These are phyloP conservation scores for Rhynchosporium graminicola DNA, from an alignment of 2,329 filamentous ascomycete genomes.

Conservation along the genomic window DNA sequence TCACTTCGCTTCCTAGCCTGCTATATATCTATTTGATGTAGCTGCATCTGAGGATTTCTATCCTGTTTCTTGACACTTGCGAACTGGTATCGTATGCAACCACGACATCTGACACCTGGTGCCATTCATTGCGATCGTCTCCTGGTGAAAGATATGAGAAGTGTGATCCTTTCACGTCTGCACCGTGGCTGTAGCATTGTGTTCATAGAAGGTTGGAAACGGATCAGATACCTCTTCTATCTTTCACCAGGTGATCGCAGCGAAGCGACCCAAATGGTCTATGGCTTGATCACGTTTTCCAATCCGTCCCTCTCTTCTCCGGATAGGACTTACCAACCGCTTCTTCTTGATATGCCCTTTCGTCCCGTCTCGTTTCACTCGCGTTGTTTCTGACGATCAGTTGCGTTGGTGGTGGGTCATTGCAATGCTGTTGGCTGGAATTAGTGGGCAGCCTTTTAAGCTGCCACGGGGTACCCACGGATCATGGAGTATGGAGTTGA, in stretches of 20 bases:
- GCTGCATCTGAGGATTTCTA: slow-evolving; percentile 28
- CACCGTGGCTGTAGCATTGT: slow-evolving; percentile 7
- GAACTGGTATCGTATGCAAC: slow-evolving; percentile 18
- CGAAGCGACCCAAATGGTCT: slow-evolving; percentile 13
- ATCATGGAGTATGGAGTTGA: neutral
- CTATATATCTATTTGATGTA: slow-evolving; percentile 26
- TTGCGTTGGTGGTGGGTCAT: slow-evolving; percentile 18
- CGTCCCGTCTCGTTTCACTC: neutral
- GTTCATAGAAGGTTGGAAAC: slow-evolving; percentile 15
- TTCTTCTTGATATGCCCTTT: slow-evolving; percentile 20
- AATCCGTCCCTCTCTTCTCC: slow-evolving; percentile 10
- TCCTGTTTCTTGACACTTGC: slow-evolving; percentile 25
- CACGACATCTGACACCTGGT: slow-evolving; percentile 17
- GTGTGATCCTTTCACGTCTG: neutral
- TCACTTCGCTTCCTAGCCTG: slow-evolving; percentile 21
- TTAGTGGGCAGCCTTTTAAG: neutral
- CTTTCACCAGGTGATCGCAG: slow-evolving; percentile 20
- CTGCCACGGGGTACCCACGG: neutral
- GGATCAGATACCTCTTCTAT: slow-evolving; percentile 18
- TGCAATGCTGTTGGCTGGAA: neutral
- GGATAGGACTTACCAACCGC: slow-evolving; percentile 10
- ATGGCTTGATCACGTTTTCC: slow-evolving; percentile 5
- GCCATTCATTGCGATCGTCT: slow-evolving; percentile 15
- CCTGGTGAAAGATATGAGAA: slow-evolving; percentile 24
- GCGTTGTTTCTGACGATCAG: slow-evolving; percentile 5